phyloP scores from a whole-genome alignment of 164 flowering plant genomes.

The Cinnamomum micranthum region DNA sequence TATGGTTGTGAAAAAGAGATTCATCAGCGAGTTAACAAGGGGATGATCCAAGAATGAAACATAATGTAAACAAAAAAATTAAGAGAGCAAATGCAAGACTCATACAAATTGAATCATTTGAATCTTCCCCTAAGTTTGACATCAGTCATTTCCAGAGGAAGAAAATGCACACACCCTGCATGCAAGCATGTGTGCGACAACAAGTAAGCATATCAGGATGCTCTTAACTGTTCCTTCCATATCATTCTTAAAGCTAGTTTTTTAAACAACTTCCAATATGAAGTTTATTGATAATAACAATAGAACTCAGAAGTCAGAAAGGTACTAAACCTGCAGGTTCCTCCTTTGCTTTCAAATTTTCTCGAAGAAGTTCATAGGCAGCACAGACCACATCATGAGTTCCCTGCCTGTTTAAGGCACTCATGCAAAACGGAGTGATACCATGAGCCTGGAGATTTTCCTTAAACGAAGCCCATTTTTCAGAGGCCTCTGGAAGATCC shows the following conservation, averaged over 20 bases:
- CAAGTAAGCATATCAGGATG: background rate
- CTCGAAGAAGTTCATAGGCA: slow-evolving; percentile 62
- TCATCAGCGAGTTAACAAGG: background rate
- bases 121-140: background rate
- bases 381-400: slow-evolving; percentile 73
- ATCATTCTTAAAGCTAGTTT: background rate
- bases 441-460: slow-evolving; percentile 57
- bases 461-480: slow-evolving; percentile 71
- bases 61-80: background rate
- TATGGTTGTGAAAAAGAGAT: background rate
- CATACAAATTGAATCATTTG: background rate
- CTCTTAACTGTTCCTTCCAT: background rate
- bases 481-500: slow-evolving; percentile 93
- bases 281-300: background rate
- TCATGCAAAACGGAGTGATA: slow-evolving; percentile 73
- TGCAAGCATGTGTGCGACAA: background rate
- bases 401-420: slow-evolving; percentile 80
- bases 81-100: background rate
- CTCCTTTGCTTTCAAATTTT: slow-evolving; percentile 27
- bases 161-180: background rate
- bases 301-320: too few relatives aligned
- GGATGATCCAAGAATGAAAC: background rate
- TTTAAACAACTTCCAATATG: background rate
- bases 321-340: slow-evolving; percentile 22
- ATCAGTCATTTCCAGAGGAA: background rate